phyloP scores from a whole-genome alignment of 2,329 filamentous ascomycete genomes.

The Aureobasidium lini region DNA sequence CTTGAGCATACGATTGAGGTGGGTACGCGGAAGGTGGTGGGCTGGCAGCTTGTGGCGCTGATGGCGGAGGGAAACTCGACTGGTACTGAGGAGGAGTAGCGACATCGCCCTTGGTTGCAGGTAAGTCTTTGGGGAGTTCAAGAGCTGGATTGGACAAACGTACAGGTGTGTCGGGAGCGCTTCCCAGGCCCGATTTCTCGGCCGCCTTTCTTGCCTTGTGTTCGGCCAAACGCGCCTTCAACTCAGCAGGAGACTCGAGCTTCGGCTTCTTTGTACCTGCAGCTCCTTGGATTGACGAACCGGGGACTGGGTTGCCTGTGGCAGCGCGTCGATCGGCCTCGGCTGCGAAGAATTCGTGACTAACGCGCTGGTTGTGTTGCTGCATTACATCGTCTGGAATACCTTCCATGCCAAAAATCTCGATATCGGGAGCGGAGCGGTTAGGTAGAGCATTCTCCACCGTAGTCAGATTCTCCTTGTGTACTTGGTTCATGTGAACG shows the following conservation, averaged over 20 bases:
- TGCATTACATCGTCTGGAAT: conserved; percentile 79
- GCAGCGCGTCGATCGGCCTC: conserved; percentile 74
- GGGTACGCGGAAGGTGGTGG: conserved; percentile 16
- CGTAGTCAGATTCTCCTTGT: conserved; percentile 80
- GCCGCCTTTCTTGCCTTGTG: conserved; percentile 60
- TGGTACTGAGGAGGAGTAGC: conserved; percentile 12
- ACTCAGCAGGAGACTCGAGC: conserved; percentile 65
- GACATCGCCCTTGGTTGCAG: neutral
- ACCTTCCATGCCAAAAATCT: conserved; percentile 98
- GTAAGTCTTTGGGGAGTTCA: neutral
- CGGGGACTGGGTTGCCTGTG: conserved; percentile 72
- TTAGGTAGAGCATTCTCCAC: conserved; percentile 92
- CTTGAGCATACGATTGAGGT: conserved; percentile 35
- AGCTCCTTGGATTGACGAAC: conserved; percentile 41
- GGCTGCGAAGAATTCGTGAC: conserved; percentile 75
- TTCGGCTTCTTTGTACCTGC: conserved; percentile 55
- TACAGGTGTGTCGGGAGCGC: conserved; percentile 14
- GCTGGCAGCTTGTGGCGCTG: neutral
- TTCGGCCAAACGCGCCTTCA: conserved; percentile 73
- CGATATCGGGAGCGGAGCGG: conserved; percentile 75
- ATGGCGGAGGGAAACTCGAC: conserved; percentile 5
- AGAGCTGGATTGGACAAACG: neutral
- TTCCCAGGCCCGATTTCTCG: conserved; percentile 6
- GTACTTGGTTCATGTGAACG: conserved; percentile 97
- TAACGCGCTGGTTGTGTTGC: conserved; percentile 78